These are phyloP conservation scores for Monosporascus sp. DNA, from an alignment of 2,329 filamentous ascomycete genomes.

Conservation along the genomic window DNA sequence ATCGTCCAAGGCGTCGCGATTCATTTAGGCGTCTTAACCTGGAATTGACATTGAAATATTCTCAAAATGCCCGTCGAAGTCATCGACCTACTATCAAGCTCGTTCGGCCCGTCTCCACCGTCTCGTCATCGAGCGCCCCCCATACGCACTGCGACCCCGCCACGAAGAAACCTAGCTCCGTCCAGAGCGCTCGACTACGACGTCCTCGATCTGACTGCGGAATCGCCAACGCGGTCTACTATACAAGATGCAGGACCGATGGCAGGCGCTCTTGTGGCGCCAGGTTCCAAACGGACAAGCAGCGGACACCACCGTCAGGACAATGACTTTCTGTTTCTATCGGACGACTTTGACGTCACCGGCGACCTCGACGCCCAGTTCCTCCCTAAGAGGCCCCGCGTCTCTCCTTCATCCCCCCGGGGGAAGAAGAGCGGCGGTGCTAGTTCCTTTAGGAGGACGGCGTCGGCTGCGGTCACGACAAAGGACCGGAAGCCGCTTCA, in stretches of 20 bases:
- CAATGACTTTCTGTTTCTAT: slow-evolving; percentile 28
- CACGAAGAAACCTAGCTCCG: slow-evolving; percentile 3
- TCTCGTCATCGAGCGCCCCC: not conserved
- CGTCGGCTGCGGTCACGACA: slow-evolving; percentile 9
- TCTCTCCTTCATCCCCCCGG: slow-evolving; percentile 5
- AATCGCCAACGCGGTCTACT: slow-evolving; percentile 1
- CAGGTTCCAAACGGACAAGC: slow-evolving; percentile 11
- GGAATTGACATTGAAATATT: not conserved
- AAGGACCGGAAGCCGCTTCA: slow-evolving; percentile 5
- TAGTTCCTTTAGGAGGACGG: slow-evolving; percentile 8
- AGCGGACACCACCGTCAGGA: slow-evolving; percentile 6
- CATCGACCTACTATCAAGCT: slow-evolving; percentile 31
- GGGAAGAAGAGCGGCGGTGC: slow-evolving; percentile 2
- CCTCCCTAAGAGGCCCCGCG: slow-evolving; percentile 14
- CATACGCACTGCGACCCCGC: not conserved
- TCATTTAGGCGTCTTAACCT: not conserved
- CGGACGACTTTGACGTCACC: slow-evolving; percentile 38
- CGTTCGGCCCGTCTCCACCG: slow-evolving; percentile 6
- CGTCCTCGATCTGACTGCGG: slow-evolving; percentile 1
- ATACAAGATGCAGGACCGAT: not conserved
- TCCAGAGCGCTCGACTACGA: slow-evolving; percentile 11
- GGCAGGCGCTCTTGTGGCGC: not conserved
- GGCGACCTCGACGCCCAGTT: slow-evolving; percentile 30
- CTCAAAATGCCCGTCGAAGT: slow-evolving; percentile 29
- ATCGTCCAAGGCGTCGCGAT: not conserved